Base-by-base conservation (phyloP, 148 eudicot genomes). In the Rhododendron vialii region DNA sequence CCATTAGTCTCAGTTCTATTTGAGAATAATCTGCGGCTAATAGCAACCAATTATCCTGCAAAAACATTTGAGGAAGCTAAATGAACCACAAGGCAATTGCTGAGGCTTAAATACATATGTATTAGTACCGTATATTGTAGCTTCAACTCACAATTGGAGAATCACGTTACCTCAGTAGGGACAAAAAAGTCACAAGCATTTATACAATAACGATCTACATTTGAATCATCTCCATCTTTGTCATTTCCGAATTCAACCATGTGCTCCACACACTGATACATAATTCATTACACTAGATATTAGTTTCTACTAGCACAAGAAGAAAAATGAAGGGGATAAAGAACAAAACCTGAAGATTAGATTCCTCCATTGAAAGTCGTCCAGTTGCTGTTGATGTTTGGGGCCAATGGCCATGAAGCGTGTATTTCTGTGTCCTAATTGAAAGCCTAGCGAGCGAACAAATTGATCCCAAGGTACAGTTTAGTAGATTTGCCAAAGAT, bases 321-420 rank as follows among this genome's bases (percentile, higher is more conserved):
- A 47, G 38, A 15, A 35, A 24, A 63, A 30, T 15, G 48, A 48
- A 15, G 75, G 24, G 18, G 28, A 71, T 74, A 71, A 77, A 30
- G 53, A 77, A 84, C 12, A 78, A 45, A 53, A 95, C 99, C 98
- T 97, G 98, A 84, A 95, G 95, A 88, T 97, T 97, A 79, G 99
- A 98, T 88, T 97, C 98, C 92, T 97, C 99, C 95, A 95, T 94
- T 83, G 99, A 92, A 81, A 97, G 96, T 55, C 99, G 91, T 73
- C 99, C 99, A 57, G 99, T 97, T 82, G 99, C 95, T 69, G 99
- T 94, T 80, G 99, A 95, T 80, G 99, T 98, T 92, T 98, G 99
- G 80, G 93, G 98, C 99, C 98, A 98, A 92, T 86, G 98, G 83
- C 99, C 99, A 90, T 95, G 98, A 69, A 98, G 85, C 36, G 94